Evolutionary conservation across 2,329 filamentous ascomycete species (phyloP), one percentile per base, ranked within the genome.

Genomic region (Phaeosphaeria sp.): DNA sequence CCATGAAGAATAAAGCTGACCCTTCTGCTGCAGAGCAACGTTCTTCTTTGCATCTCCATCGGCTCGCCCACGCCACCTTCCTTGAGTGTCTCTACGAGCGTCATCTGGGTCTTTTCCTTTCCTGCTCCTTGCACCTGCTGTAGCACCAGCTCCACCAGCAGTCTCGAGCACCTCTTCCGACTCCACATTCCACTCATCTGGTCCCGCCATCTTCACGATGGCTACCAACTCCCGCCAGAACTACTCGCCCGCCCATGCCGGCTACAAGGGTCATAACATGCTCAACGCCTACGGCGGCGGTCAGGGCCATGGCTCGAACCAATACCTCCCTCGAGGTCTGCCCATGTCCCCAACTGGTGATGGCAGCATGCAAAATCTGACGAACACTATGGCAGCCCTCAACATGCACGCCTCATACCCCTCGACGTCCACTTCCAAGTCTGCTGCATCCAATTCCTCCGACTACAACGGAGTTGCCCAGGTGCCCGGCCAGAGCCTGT

Each of bases 301-400:
- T 44, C 74, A 76, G 51, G 69, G 66, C 49, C 70, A 75, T 52
- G 71, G 72, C 51, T 57, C 65, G 18, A 68, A 67, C 44, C 70
- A 70, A 51, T 76, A 74, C 67, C 69, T 77, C 57, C 71, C 71
- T 53, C 74, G 74, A 66, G 72, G 74, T 65, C 67, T 72, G 63
- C 72, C 66, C 15, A 66, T 74, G 59, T 71, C 74, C 55, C 67
- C 69, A 27, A 68, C 70, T 50, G 68, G 61, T 63, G 73, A 74
- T 27, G 59, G 62, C 61, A 67, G 64, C 57, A 62, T 76, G 58
- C 68, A 72, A 61, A 66, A 60, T 65, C 69, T 77, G 59, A 72
- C 73, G 43, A 70, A 61, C 65, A 73, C 65, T 42, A 74, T 77
- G 74, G 66, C 66, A 65, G 72, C 70, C 36, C 71, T 77, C 64